A percentile compares a stretch with the other conserved stretches of the same genome.
Conservation (phyloP, 768 basidiomycete genomes). For the Omphalotus guepiniiformis region DNA sequence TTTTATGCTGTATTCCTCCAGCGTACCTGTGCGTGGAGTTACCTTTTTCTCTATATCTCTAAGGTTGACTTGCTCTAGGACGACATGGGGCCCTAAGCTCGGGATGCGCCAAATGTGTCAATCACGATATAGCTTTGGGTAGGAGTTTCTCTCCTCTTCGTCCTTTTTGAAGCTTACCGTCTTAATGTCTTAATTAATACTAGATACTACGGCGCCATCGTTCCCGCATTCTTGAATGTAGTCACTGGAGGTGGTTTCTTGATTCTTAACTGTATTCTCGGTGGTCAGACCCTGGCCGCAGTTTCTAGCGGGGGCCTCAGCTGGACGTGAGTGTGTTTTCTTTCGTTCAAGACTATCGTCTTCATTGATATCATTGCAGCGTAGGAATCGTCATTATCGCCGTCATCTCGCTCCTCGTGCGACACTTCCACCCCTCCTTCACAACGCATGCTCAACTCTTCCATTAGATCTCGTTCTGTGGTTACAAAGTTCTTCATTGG, state of each 20-base stretch:
- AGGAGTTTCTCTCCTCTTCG: no score
- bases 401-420: constrained; percentile 44
- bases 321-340: constrained; percentile 25
- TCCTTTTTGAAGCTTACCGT: no score
- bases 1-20: constrained; percentile 54
- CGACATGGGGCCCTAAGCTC: constrained; percentile 79
- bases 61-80: constrained; percentile 16
- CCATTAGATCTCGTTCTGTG: constrained; percentile 50
- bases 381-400: constrained; percentile 59
- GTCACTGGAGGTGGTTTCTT: constrained; percentile 55
- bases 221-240: no score
- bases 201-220: no score
- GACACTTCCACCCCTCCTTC: constrained; percentile 16
- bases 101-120: constrained; percentile 87
- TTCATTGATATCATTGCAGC: background rate
- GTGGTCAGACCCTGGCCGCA: constrained; percentile 38
- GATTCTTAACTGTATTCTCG: constrained; percentile 59
- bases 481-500: constrained; percentile 47
- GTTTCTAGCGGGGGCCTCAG: constrained; percentile 23
- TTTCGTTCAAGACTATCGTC: background rate
- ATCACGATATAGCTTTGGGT: constrained; percentile 42
- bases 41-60: constrained; percentile 7
- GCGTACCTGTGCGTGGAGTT: constrained; percentile 51
- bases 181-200: no score
- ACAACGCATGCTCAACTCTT: background rate